Base-by-base conservation (phyloP, 768 basidiomycete genomes). In the Boletus tomentosulus region DNA sequence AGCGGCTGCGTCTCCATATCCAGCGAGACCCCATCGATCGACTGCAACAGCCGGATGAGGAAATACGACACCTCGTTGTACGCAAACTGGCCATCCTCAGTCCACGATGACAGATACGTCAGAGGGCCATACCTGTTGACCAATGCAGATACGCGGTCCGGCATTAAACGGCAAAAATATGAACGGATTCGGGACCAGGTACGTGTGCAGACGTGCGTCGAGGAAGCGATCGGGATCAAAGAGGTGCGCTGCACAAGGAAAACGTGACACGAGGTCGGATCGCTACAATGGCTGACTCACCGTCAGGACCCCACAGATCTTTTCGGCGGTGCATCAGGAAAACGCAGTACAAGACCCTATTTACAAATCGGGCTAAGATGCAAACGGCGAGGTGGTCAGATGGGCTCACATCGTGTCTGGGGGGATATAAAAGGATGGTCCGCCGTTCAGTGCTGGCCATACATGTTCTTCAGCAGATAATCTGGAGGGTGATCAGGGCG, bases 81-180 rank as follows among this genome's bases (percentile, higher is more conserved):
- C n/a, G 80, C 78, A 62, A 81, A 80, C 73, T 81, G 44, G 2
- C 13, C n/a, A 34, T 22, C 31, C 27, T 50, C 53, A 52, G 38
- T 15, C 28, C 28, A 42, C 24, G 41, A 24, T 25, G 6, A 7
- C 39, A 13, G 13, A 25, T 11, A 22, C 12, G 25, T 44, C 6
- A n/a, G 15, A 28, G 7, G 25, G 6, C 3, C 51, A 19, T 48
- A 71, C 67, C 66, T 77, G 76, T 57, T 78, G 76, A 0, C 78
- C 85, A 9, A 84, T 73, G 51, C 85, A 86, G 55, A 84, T 82
- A 10, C 85, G 73, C 6, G 84, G 85, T 1, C 83, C 85, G 1
- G 82, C 83, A 54, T 85, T 85, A 71, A 86, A 86, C 0, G 85
- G 84, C 6, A 82, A 68, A 66, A 86, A 87, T 56, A 88, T 86